These are phyloP conservation scores for Phytophthora rubi DNA, from an alignment of 352 stramenopile genomes.

Conservation along the genomic window DNA sequence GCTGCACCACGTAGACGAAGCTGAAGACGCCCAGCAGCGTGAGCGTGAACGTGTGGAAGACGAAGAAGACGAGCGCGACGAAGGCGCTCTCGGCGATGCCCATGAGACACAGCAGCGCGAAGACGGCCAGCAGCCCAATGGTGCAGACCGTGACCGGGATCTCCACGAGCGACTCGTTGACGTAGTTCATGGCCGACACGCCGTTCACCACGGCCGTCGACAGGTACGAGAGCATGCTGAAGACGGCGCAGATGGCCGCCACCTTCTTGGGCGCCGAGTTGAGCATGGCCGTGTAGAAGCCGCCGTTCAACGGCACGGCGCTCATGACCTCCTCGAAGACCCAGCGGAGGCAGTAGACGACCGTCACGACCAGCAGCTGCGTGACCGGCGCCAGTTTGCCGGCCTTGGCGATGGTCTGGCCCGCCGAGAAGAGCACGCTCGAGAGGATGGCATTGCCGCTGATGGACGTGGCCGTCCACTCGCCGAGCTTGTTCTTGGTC, in stretches of 20 bases:
- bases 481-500: constrained; percentile 50
- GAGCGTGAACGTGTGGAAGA: constrained; percentile 77
- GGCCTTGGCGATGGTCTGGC: constrained; percentile 54
- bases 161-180: constrained; percentile 68
- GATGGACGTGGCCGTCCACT: constrained; percentile 89
- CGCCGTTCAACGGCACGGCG: constrained; percentile 90
- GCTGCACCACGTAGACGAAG: constrained; percentile 62
- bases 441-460: constrained; percentile 92
- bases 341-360: constrained; percentile 72
- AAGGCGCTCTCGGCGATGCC: constrained; percentile 88
- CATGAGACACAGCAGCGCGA: constrained; percentile 76
- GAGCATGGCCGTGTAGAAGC: constrained; percentile 92
- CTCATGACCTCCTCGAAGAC: constrained; percentile 92
- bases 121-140: constrained; percentile 72
- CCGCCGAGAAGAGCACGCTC: constrained; percentile 81
- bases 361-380: constrained; percentile 72
- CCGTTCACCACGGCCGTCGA: constrained; percentile 79
- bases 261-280: constrained; percentile 91
- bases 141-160: constrained; percentile 55
- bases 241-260: constrained; percentile 78
- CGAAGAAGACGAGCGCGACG: constrained; percentile 84
- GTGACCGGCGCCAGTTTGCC: constrained; percentile 84
- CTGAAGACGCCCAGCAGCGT: constrained; percentile 55
- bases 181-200: constrained; percentile 82
- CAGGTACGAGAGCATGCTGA: constrained; percentile 91